Base-by-base conservation (phyloP, 2,329 filamentous ascomycete genomes). In the Microdochium paspali region DNA sequence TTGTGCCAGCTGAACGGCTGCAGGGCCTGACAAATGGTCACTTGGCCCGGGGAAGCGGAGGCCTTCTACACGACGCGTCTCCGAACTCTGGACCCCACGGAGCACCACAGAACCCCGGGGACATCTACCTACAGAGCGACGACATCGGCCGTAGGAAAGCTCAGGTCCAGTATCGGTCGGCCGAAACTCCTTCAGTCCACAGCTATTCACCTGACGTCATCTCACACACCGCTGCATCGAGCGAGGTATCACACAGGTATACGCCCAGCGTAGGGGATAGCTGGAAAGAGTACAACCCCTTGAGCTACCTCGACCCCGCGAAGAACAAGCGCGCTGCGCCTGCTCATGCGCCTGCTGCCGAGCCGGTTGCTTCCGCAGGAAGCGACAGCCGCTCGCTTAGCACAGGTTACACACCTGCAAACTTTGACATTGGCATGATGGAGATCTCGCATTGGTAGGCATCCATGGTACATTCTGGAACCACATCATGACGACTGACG, bases 101-200 rank as follows among this genome's bases (percentile, higher is more conserved):
- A 25, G 59, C 60, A 23, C 60, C 60, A 6, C 60, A 63, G 50
- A 60, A 64, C 31, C 60, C 60, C 6, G 51, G 60, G 12, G 61
- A 64, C 30, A 62, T 64, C 43, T 64, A 64, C 45, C 56, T 59
- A 12, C 57, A 56, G 44, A 62, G 60, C 39, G 57, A 63, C 31
- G 58, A 62, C 24, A 55, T 64, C 25, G 54, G 60, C 39, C 15
- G 35, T 9, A 21, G 18, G 18, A 18, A 61, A 54, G 49, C 54
- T 54, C 13, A 46, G 46, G n/a, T 57, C 56, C 24, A 51, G 57
- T 12, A 46, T 50, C 10, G 31, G 53, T 21, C 53, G 53, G 31
- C 56, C 9, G 56, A 59, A 25, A 59, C 54, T 44, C 7, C 26
- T 7, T 55, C 58, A 40, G 18, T 40, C 18, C 20, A 20, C 35